Evolutionary conservation across 129 eudicot species (phyloP).

Genomic region (Escallonia herrerae): DNA sequence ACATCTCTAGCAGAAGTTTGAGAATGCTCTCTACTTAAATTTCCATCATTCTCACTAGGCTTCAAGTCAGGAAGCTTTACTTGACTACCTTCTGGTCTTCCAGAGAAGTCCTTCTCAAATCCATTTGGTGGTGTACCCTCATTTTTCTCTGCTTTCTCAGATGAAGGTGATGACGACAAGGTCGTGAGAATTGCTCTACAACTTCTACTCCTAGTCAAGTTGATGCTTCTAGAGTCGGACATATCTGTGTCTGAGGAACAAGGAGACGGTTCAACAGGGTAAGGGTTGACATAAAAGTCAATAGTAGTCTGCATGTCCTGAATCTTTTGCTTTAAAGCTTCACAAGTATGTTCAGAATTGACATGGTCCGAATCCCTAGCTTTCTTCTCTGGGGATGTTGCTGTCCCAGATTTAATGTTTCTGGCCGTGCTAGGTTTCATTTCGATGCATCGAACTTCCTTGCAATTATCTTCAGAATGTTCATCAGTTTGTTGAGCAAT

Average conservation of each 20-base stretch:
- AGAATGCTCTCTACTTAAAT: conserved; percentile 11
- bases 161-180: conserved; percentile 6
- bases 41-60: conserved; percentile 18
- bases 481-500: conserved; percentile 23
- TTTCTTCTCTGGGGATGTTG: conserved; percentile 17
- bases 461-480: conserved; percentile 40
- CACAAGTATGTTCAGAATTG: neutral
- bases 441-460: conserved; percentile 54
- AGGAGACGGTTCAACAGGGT: conserved; percentile 31
- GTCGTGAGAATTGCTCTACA: conserved; percentile 25
- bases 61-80: conserved; percentile 18
- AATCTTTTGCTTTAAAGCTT: conserved; percentile 19
- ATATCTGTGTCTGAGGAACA: conserved; percentile 37
- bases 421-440: conserved; percentile 19
- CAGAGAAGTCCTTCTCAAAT: conserved; percentile 12
- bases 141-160: conserved; percentile 18
- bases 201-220: conserved; percentile 38
- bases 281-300: conserved; percentile 8
- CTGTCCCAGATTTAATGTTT: neutral
- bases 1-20: conserved; percentile 10
- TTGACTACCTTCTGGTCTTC: conserved; percentile 17
- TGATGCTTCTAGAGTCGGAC: conserved; percentile 22
- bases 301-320: conserved; percentile 23
- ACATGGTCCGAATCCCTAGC: conserved; percentile 7
- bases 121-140: conserved; percentile 13